Evolutionary conservation across 148 eudicot genomes (phyloP), one percentile per base, ranked within the genome.

Genomic region (Diospyros kaki): DNA sequence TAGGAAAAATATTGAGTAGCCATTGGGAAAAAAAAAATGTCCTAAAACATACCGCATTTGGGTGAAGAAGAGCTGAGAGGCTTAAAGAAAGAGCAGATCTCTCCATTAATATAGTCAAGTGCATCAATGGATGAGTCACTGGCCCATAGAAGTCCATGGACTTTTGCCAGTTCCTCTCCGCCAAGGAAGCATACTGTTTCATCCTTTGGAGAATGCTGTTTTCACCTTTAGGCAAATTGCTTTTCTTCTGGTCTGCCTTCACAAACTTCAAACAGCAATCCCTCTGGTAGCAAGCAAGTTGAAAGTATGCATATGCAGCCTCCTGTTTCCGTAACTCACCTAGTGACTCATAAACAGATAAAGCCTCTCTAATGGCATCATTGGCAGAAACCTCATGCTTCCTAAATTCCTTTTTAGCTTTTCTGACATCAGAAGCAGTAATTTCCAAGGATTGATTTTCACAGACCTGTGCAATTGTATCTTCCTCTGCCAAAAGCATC

Each of bases 91-190:
- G 89, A 69, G 78, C 78, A 12, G 96, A 83, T 83, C 89, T 86
- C 83, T 95, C 96, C 46, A 83, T 66, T 66, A 89, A 74, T 67
- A 95, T 82, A n/a, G 90, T 88, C 52, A 95, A 69, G 77, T 83
- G 85, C 99, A 95, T 95, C 58, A 71, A 38, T 2, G 90, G 85
- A 82, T 92, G 97, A 39, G 88, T 89, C 61, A 77, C 82, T 75
- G 91, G 91, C 73, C 81, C 83, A 73, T 95, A 95, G 70, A 86
- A 92, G 46, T 95, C 97, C 58, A 83, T 66, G 52, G 97, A 85
- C 80, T 91, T 95, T 75, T 82, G 91, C 97, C 97, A 95, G 84
- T 90, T 92, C 89, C 93, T 90, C 80, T 95, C 97, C 67, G 98
- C 98, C 75, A 95, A 85, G 2, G 90, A 85, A 50, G 89, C 87